Evolutionary conservation across 306 rosid genomes (phyloP).

Genomic region (Corylus heterophylla): DNA sequence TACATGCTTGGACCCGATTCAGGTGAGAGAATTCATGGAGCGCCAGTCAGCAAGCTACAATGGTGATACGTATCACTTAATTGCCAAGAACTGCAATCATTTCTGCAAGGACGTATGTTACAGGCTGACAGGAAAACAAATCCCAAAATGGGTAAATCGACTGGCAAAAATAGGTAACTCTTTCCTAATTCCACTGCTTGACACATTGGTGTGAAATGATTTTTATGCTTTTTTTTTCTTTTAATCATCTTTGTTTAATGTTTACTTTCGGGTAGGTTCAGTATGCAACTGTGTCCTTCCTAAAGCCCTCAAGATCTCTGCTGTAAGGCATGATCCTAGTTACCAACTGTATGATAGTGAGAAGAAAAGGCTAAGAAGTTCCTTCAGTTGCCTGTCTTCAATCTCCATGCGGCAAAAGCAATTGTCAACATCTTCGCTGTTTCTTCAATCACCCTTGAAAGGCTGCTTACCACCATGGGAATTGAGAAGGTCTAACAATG

Average conservation of each 20-base stretch:
- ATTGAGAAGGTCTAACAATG: constrained; percentile 66
- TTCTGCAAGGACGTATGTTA: constrained; percentile 92
- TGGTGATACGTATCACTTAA: constrained; percentile 89
- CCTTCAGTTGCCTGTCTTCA: constrained; percentile 73
- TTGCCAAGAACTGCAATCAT: constrained; percentile 95
- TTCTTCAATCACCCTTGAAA: constrained; percentile 87
- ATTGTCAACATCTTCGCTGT: constrained; percentile 72
- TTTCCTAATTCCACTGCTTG: constrained; percentile 15
- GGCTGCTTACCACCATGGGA: constrained; percentile 90
- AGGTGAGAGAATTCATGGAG: constrained; percentile 96
- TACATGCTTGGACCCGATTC: constrained; percentile 67
- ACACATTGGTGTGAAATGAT: background rate
- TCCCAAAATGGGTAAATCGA: constrained; percentile 96
- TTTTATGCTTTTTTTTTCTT: no score
- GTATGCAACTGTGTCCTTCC: constrained; percentile 89
- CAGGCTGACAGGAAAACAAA: constrained; percentile 86
- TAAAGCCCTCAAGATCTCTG: constrained; percentile 69
- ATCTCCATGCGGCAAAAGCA: constrained; percentile 96
- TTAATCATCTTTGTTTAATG: constrained; percentile 10
- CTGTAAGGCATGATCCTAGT: constrained; percentile 72
- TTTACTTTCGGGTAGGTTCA: constrained; percentile 59
- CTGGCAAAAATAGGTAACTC: constrained; percentile 87
- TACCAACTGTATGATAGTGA: constrained; percentile 59
- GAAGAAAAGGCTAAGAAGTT: constrained; percentile 67
- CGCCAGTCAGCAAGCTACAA: constrained; percentile 67